A percentile compares a stretch with the other conserved stretches of the same genome.
These are phyloP conservation scores for Asterionellopsis glacialis DNA, from an alignment of 108 stramenopile species.

Conservation along the genomic window DNA sequence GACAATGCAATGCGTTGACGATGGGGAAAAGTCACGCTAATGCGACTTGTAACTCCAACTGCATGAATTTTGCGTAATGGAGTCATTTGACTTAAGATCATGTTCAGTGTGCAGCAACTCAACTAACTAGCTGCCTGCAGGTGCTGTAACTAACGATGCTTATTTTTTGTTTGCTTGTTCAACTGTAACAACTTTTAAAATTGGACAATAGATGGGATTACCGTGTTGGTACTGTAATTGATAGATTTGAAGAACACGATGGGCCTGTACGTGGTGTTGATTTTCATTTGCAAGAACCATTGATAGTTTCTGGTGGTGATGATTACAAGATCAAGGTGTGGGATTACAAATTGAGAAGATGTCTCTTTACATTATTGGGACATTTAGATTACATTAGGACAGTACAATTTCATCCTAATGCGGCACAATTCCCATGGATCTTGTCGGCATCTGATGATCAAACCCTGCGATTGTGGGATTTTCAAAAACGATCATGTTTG, in stretches of 20 bases:
- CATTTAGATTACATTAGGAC: slow-evolving; percentile 99
- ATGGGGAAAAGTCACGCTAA: no score
- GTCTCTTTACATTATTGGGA: slow-evolving; percentile 97
- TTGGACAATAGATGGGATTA: slow-evolving; percentile 91
- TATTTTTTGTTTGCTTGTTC: no score
- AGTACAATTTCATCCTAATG: slow-evolving; percentile 96
- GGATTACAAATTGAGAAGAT: slow-evolving; percentile 97
- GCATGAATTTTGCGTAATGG: no score
- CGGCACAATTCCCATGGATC: slow-evolving; percentile 94
- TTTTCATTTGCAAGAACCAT: slow-evolving; percentile 93
- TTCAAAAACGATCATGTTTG: slow-evolving; percentile 94
- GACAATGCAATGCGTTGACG: no score
- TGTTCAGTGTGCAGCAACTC: no score
- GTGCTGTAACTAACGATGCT: no score
- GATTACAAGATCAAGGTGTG: slow-evolving; percentile 99
- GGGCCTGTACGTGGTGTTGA: slow-evolving; percentile 99
- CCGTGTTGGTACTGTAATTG: slow-evolving; percentile 97
- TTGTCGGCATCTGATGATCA: slow-evolving; percentile 94
- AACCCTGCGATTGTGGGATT: slow-evolving; percentile 99
- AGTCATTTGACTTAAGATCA: no score
- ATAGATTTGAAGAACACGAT: slow-evolving; percentile 99
- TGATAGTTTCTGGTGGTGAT: slow-evolving; percentile 97
- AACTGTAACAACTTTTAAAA: no score
- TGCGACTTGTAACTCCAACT: no score
- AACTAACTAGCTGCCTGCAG: no score